phyloP scores from a whole-genome alignment of 2,329 filamentous ascomycete species.

The Paecilomyces dactylethromorphus region DNA sequence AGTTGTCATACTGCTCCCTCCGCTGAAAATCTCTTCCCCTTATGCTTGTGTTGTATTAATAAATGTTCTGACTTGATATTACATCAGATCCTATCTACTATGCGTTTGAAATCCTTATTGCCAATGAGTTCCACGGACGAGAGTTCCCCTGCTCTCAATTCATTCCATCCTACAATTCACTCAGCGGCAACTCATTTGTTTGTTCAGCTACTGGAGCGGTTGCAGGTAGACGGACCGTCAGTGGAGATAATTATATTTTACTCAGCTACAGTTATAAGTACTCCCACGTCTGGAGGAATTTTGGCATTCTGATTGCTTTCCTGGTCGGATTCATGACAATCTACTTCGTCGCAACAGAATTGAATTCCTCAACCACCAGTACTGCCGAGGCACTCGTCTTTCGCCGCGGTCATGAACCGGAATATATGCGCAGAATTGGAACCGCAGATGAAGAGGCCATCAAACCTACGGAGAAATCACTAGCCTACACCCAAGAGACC shows the following conservation, averaged over 20 bases:
- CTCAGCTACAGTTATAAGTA: constrained; percentile 50
- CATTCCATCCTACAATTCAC: constrained; percentile 12
- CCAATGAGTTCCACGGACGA: constrained; percentile 24
- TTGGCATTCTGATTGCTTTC: constrained; percentile 61
- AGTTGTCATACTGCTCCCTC: no score
- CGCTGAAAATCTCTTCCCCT: no score
- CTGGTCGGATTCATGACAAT: constrained; percentile 50
- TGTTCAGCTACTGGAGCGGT: constrained; percentile 15
- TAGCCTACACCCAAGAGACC: no score
- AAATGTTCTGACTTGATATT: no score
- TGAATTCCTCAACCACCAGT: constrained; percentile 57
- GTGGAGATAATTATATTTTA: constrained; percentile 57
- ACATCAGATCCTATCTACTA: constrained; percentile 26
- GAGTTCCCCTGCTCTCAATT: constrained; percentile 21
- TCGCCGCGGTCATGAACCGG: constrained; percentile 29
- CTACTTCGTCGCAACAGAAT: constrained; percentile 46
- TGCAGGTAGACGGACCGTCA: constrained; percentile 19
- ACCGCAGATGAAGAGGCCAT: no score
- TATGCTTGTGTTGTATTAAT: no score
- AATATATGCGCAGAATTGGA: no score
- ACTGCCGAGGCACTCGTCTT: constrained; percentile 71
- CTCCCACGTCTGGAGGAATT: constrained; percentile 60
- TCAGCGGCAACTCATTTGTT: constrained; percentile 12
- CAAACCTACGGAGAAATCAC: no score
- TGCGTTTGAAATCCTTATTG: constrained; percentile 21